A percentile compares a stretch with the other conserved stretches of the same genome.
Conservation (phyloP, 805 yeast species). For the Candida piceae region DNA sequence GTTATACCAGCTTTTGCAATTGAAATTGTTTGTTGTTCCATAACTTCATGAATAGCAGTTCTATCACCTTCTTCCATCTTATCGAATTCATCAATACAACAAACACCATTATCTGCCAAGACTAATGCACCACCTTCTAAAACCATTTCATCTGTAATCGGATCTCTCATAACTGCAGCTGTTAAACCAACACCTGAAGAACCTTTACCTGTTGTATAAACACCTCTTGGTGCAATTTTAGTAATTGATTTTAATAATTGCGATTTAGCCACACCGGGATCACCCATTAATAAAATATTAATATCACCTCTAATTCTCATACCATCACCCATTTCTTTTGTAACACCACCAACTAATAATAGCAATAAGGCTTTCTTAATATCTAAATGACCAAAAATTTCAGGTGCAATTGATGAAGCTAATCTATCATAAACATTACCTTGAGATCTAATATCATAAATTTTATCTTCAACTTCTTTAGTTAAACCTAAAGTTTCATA, state of each 20-base stretch:
- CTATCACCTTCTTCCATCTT: conserved; percentile 97
- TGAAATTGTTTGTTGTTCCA: conserved; percentile 98
- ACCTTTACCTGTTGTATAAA: conserved; percentile 97
- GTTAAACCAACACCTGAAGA: conserved; percentile 98
- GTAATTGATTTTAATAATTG: conserved; percentile 87
- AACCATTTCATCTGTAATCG: conserved; percentile 98
- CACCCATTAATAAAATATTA: conserved; percentile 95
- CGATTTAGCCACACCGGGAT: conserved; percentile 99
- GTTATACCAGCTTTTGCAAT: conserved; percentile 97
- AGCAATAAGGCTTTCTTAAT: conserved; percentile 86
- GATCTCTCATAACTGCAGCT: conserved; percentile 98
- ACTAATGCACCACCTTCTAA: conserved; percentile 98
- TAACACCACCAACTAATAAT: conserved; percentile 90
- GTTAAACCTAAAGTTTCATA: conserved; percentile 63
- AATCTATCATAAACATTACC: conserved; percentile 77
- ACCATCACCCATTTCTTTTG: conserved; percentile 93
- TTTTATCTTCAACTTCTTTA: conserved; percentile 48
- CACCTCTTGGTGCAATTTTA: conserved; percentile 93
- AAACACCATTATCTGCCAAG: conserved; percentile 93
- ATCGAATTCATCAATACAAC: conserved; percentile 98
- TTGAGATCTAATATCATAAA: conserved; percentile 47
- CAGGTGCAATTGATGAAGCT: conserved; percentile 93
- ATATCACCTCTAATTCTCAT: conserved; percentile 97
- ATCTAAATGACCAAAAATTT: conserved; percentile 90
- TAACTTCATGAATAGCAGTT: conserved; percentile 97